Base-by-base conservation (phyloP, 352 stramenopile genomes). In the Phytophthora fragariaefolia region DNA sequence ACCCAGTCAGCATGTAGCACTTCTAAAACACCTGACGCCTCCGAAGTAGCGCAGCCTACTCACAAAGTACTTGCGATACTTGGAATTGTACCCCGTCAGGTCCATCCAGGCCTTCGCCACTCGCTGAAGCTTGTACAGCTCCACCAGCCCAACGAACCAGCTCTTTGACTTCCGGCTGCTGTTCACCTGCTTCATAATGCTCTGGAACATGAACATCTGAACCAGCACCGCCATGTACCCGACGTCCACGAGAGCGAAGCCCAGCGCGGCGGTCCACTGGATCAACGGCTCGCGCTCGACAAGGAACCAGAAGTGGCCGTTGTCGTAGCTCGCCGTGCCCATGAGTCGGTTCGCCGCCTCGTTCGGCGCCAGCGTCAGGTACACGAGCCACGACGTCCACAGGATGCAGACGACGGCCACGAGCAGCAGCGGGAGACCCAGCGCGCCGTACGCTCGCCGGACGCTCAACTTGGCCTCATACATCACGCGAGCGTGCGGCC, bases 261-360 rank as follows among this genome's bases (percentile, higher is more conserved):
- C 59, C 2, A 54, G 13, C 2, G 34, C 55, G 22, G 51, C 64
- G 10, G 56, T 10, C 38, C 55, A 66, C 54, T 69, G 53, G 8
- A 73, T 42, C 8, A 40, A 42, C 18, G 46, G 38, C 6, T 66
- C 58, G 3, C 55, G 53, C 45, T 70, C 42, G 15, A 70, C 47
- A 22, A 75, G 66, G 30, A 75, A 45, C 58, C 71, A 75, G 47
- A 78, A 75, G n/a, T 71, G 58, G 15, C 66, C 66, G 28, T 75
- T 52, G 61, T 78, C 58, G 34, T 72, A 72, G 51, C 64, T 40
- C 4, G 27, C 71, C 12, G 67, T 76, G 52, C 63, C 23, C 66
- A 79, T 73, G 46, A 76, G 53, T 13, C 46, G 48, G 57, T 73
- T 79, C 46, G 66, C 66, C 4, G 62, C 63, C 10, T 63, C 61